Conservation (phyloP, 2,329 filamentous ascomycete species). For the Fusarium sp. region DNA sequence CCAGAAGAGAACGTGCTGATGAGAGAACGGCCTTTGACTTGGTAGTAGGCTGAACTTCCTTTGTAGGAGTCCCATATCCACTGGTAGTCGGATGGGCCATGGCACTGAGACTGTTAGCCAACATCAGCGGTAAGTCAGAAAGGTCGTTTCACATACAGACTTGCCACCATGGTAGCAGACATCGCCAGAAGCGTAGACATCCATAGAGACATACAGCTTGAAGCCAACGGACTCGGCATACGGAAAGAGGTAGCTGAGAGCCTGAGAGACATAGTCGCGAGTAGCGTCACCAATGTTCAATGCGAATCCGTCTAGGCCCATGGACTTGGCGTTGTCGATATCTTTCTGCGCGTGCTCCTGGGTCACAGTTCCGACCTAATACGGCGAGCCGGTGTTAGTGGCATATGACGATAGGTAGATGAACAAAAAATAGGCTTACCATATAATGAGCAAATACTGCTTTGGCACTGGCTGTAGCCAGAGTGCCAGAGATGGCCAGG, state of each 20-base stretch:
- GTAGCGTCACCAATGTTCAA: neutral
- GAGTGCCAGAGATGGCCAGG: neutral
- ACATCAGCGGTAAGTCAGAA: fast-evolving
- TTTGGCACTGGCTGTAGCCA: neutral
- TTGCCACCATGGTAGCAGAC: neutral
- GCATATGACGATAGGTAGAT: too few relatives aligned
- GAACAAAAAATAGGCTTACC: fast-evolving
- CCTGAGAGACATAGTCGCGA: neutral
- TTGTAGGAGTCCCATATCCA: neutral
- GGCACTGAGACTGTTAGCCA: neutral
- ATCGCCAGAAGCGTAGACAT: neutral
- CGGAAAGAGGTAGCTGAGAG: neutral
- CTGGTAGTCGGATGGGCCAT: neutral
- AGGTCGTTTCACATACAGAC: neutral
- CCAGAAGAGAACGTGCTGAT: neutral
- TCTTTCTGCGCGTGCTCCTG: neutral
- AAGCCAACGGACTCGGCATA: neutral
- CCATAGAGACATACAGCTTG: neutral
- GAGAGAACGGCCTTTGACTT: neutral
- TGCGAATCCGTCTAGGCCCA: neutral
- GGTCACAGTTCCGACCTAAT: neutral
- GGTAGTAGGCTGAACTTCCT: neutral
- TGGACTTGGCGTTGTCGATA: neutral
- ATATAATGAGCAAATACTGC: neutral
- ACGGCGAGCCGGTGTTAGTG: too few relatives aligned